Percentiles rank a stretch among this genome's conserved stretches.
These are phyloP conservation scores for Penicillium sp. DNA, from an alignment of 2,329 filamentous ascomycete genomes.

Conservation along the genomic window DNA sequence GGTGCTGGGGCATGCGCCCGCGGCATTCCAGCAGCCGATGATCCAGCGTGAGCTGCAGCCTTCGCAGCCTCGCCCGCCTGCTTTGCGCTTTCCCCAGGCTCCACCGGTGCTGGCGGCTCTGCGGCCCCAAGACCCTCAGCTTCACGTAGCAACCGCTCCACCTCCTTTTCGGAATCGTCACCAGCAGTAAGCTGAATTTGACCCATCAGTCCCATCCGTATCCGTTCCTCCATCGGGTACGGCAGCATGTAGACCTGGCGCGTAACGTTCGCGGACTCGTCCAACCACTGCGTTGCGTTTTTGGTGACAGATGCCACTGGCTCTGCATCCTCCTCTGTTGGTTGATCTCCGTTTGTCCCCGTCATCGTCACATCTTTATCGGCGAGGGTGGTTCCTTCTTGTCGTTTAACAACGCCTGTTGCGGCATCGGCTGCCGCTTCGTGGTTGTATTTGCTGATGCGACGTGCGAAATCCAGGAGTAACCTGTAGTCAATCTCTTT, in stretches of 20 bases:
- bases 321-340: conserved; percentile 21
- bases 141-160: conserved; percentile 50
- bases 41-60: conserved; percentile 33
- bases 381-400: conserved; percentile 13
- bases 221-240: conserved; percentile 46
- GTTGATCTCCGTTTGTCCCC: conserved; percentile 29
- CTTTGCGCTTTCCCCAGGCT: conserved; percentile 36
- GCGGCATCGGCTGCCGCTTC: conserved; percentile 45
- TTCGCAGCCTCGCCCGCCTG: conserved; percentile 33
- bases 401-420: conserved; percentile 24
- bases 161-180: conserved; percentile 54
- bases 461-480: conserved; percentile 45
- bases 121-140: conserved; percentile 54
- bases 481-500: conserved; percentile 45
- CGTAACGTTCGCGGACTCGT: conserved; percentile 41
- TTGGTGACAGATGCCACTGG: conserved; percentile 41
- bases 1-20: conserved; percentile 19
- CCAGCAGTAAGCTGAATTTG: conserved; percentile 44
- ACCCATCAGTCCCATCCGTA: conserved; percentile 47
- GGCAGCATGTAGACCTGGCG: conserved; percentile 43
- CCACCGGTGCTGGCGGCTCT: conserved; percentile 39
- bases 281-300: conserved; percentile 42
- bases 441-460: conserved; percentile 49
- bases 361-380: conserved; percentile 37
- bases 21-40: conserved; percentile 16